A percentile compares a stretch with the other conserved stretches of the same genome.
phyloP scores from a whole-genome alignment of 768 basidiomycete genomes.

The Calocybe cyanea region DNA sequence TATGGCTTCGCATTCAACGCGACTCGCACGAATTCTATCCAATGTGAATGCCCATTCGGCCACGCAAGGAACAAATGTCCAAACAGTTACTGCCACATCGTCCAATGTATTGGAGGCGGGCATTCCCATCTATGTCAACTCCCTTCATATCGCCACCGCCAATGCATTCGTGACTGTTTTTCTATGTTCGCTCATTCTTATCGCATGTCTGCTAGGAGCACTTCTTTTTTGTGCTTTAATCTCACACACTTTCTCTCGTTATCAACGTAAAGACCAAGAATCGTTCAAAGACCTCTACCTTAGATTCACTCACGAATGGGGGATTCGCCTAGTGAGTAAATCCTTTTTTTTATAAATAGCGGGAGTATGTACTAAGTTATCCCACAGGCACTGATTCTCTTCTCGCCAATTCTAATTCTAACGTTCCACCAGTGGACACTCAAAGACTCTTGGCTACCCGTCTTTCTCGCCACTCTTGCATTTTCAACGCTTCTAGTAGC shows the following conservation, averaged over 20 bases:
- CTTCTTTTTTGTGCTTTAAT: constrained; percentile 21
- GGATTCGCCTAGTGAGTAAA: constrained; percentile 58
- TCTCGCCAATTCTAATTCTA: constrained; percentile 73
- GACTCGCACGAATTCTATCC: background rate
- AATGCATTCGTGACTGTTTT: constrained; percentile 94
- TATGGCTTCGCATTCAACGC: background rate
- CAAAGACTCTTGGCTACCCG: constrained; percentile 82
- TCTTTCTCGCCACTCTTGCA: constrained; percentile 71
- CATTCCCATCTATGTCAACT: constrained; percentile 78
- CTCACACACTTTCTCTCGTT: constrained; percentile 11
- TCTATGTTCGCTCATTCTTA: constrained; percentile 62
- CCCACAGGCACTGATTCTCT: constrained; percentile 55
- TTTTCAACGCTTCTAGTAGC: constrained; percentile 49
- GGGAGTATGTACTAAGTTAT: constrained; percentile 4
- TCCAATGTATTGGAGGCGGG: constrained; percentile 74
- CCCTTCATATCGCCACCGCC: constrained; percentile 72
- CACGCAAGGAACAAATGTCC: constrained; percentile 41
- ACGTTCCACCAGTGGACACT: constrained; percentile 90
- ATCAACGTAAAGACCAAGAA: constrained; percentile 5
- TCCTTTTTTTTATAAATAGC: background rate
- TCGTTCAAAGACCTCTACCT: constrained; percentile 32
- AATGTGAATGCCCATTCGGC: constrained; percentile 5
- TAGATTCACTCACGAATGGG: constrained; percentile 55
- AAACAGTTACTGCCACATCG: constrained; percentile 60
- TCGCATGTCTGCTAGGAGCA: constrained; percentile 52